Evolutionary conservation across 116 monocot genomes (phyloP), one percentile per base, ranked within the genome.

Genomic region (Trichopus zeylanicus): DNA sequence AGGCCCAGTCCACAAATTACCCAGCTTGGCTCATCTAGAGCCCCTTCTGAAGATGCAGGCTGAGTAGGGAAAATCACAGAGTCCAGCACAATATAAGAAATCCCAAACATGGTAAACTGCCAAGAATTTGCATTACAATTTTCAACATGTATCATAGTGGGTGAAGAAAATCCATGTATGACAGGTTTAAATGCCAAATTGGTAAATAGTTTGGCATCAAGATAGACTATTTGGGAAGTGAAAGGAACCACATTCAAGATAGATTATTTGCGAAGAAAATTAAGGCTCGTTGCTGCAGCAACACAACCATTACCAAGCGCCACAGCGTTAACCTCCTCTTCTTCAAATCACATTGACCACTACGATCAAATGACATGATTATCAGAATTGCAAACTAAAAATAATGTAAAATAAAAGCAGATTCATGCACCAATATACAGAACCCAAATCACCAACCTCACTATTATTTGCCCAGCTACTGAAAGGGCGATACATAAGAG

Each of bases 341-440:
- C 79, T 78, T 99, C 92, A 78, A 99, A 92, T 49, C 92, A 64
- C 98, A 99, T 99, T 48, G 92, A 99, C 98, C 98, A 99, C 98
- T 99, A 66, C 21, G 5, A 28, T 25, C 3, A 63, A 48, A 59
- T 29, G n/a, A n/a, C n/a, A n/a, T n/a, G n/a, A n/a, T n/a, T n/a
- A n/a, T n/a, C n/a, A n/a, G n/a, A n/a, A n/a, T n/a, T n/a, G n/a
- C n/a, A n/a, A n/a, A n/a, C n/a, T n/a, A n/a, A n/a, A n/a, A n/a
- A n/a, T n/a, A n/a, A n/a, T n/a, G n/a, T n/a, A n/a, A n/a, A 8
- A 49, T 4, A 23, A 0, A 0, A 23, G n/a, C 19, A 49, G 49
- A 23, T 49, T 7, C 23, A 49, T 7, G 49, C 8, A 42, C n/a
- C 13, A 18, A 49, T n/a, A 5, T 49, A 22, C 31, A 28, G 28